Conservation (phyloP, 2,329 filamentous ascomycete species). For the Hypoxylon sp. region DNA sequence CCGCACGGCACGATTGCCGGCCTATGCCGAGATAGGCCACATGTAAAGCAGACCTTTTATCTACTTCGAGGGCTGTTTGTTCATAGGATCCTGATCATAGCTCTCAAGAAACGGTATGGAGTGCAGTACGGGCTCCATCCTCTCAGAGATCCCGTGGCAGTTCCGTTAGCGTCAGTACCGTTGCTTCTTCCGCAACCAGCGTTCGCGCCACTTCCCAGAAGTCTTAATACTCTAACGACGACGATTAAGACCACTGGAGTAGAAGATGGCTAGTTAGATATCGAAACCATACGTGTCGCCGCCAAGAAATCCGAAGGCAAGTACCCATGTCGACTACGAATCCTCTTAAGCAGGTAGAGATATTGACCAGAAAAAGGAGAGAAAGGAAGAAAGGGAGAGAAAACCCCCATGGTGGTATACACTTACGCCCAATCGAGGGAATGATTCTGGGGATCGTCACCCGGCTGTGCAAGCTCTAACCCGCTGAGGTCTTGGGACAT, state of each 20-base stretch:
- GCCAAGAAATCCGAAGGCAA: too few relatives aligned
- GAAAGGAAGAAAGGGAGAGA: too few relatives aligned
- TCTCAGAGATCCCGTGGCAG: conserved; percentile 69
- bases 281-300: not conserved
- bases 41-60: conserved; percentile 56
- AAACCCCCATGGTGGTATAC: too few relatives aligned
- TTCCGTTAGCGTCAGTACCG: conserved; percentile 88
- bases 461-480: too few relatives aligned
- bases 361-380: too few relatives aligned
- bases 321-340: too few relatives aligned
- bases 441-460: too few relatives aligned
- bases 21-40: conserved; percentile 58
- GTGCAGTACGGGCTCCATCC: conserved; percentile 73
- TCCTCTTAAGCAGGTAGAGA: too few relatives aligned
- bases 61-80: conserved; percentile 74
- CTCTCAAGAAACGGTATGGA: conserved; percentile 73
- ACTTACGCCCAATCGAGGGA: too few relatives aligned
- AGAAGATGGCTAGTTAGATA: not conserved
- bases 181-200: conserved; percentile 97
- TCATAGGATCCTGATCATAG: conserved; percentile 69
- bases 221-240: conserved; percentile 60
- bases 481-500: too few relatives aligned
- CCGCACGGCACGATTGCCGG: conserved; percentile 90
- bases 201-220: conserved; percentile 75
- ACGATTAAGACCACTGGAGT: too few relatives aligned